These are phyloP conservation scores for Kluyveromyces dobzhanskii DNA, from an alignment of 805 yeast species.

Conservation along the genomic window DNA sequence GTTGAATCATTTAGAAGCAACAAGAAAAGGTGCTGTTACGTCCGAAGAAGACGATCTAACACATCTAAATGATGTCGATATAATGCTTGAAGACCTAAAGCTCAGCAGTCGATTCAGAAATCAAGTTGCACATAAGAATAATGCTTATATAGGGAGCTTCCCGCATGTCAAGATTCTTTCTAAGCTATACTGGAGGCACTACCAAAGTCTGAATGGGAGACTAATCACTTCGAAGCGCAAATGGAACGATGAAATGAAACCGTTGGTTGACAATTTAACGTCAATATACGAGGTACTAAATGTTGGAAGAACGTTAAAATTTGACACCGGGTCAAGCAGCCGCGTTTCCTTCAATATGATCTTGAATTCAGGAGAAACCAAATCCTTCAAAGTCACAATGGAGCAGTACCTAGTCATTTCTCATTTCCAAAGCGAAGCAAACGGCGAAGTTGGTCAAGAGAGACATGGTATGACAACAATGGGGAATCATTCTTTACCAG, in stretches of 20 bases:
- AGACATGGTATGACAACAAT: no score
- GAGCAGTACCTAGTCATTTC: constrained; percentile 2
- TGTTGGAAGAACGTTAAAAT: constrained; percentile 1
- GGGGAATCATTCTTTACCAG: no score
- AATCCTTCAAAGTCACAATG: constrained; percentile 1
- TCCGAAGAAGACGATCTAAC: constrained; percentile 9
- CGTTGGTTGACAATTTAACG: background rate
- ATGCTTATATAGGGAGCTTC: background rate
- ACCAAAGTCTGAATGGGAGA: background rate
- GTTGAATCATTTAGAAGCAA: constrained; percentile 12
- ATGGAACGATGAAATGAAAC: background rate
- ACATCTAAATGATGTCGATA: constrained; percentile 54
- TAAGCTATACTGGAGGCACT: constrained; percentile 4
- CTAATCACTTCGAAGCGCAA: background rate
- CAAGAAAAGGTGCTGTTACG: constrained; percentile 4
- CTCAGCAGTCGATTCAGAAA: constrained; percentile 39
- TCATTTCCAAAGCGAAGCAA: background rate
- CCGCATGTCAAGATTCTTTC: constrained; percentile 4
- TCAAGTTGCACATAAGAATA: background rate
- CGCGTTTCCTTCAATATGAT: background rate
- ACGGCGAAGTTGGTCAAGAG: no score
- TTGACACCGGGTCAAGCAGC: constrained; percentile 1
- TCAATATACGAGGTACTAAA: background rate
- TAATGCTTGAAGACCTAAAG: constrained; percentile 70
- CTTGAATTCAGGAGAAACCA: background rate